phyloP scores from a whole-genome alignment of 1,139 yeast species.

The Sugiyamaella japonica region DNA sequence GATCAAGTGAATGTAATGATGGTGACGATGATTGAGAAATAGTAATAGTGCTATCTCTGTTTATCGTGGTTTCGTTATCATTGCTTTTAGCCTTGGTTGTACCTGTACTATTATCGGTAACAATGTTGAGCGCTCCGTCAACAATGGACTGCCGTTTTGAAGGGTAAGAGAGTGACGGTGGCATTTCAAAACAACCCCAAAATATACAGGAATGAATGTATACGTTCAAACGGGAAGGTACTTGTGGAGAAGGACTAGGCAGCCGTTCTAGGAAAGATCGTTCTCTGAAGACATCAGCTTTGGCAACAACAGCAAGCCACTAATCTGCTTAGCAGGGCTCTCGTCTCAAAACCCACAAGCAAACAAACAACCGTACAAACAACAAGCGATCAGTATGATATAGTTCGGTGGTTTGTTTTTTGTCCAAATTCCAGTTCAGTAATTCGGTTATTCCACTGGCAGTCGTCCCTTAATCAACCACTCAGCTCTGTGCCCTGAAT shows the following conservation, averaged over 20 bases:
- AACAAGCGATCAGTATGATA: too few species aligned
- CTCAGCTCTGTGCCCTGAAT: too few species aligned
- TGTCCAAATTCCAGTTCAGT: too few species aligned
- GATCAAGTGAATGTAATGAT: neutral
- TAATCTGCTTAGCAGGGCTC: too few species aligned
- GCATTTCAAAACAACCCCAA: neutral
- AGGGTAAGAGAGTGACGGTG: neutral
- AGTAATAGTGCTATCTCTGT: constrained; percentile 1
- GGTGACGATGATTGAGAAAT: constrained; percentile 4
- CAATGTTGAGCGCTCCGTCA: constrained; percentile 3
- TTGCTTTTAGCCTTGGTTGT: neutral
- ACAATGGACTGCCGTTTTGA: constrained; percentile 6
- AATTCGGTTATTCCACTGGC: too few species aligned
- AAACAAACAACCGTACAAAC: too few species aligned
- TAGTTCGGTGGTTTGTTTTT: too few species aligned
- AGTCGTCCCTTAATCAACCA: too few species aligned
- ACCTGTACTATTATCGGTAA: constrained; percentile 3
- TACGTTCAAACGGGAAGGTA: neutral
- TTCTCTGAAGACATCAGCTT: neutral
- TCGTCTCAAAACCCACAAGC: too few species aligned
- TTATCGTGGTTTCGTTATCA: neutral
- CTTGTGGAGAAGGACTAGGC: neutral
- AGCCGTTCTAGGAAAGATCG: neutral
- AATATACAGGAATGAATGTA: neutral
- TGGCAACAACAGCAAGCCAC: neutral